Base-by-base conservation (phyloP, 2,329 filamentous ascomycete genomes). In the Pseudogymnoascus sp. region DNA sequence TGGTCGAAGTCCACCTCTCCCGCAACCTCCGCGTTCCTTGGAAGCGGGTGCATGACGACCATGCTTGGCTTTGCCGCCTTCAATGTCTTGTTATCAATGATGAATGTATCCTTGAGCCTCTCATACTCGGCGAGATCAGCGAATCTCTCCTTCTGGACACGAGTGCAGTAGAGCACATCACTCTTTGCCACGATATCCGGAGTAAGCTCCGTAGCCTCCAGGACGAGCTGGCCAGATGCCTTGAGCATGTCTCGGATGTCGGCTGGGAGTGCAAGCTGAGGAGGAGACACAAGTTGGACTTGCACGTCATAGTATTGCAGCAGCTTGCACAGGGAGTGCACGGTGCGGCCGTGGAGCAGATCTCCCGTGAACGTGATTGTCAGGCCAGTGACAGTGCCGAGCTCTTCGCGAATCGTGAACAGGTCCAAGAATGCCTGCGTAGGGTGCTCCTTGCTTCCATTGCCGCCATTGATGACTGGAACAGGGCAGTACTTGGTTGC, bases 1-100 rank as follows among this genome's bases (percentile, higher is more conserved):
- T 96, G 91, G 79, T 99, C 95, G 79, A 96, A 96, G 77, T 99
- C 95, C 59, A 99, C 92, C 80, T 99, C 95, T 78, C 96, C 91
- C 36, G 88, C 87, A 74, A 99, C 88, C 83, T 99, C 95, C 68
- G 89, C 87, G 73, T 97, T 97, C 72, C 95, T 85, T 42, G 95
- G 95, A 72, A 99, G 82, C 64, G 95, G 95, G 78, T 99, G 95
- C 87, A 99, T 87, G 67, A 99, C 90, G 67, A 96, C 85, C 87
- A 96, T 97, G 72, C 89, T 89, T 75, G 82, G 83, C 87, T 99
- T 99, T 62, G 95, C 93, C 71, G 93, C 82, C 80, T 91, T 93
- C 72, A 99, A 82, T 18, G 93, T 90, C 70, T 87, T 86, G 75
- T 97, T 96, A 80, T 96, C 90, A 66, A 99, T 88, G 64, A 96